A percentile compares a stretch with the other conserved stretches of the same genome.
Conservation (phyloP, 306 rosid genomes). For the Cicer judaicum region DNA sequence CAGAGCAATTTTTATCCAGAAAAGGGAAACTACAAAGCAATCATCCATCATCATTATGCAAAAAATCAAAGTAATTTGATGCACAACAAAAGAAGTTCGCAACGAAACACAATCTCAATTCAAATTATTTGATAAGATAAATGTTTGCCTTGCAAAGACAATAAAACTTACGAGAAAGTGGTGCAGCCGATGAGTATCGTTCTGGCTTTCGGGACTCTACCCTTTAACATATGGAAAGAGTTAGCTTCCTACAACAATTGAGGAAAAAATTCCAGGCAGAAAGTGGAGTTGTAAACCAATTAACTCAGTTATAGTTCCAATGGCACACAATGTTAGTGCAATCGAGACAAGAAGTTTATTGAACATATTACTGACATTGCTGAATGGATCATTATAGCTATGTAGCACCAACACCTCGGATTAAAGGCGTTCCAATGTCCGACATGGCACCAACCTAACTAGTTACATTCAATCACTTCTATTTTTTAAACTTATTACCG, state of each 20-base stretch:
- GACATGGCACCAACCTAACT: too few species aligned
- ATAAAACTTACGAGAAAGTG: conserved; percentile 85
- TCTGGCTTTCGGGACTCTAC: conserved; percentile 97
- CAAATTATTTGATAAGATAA: conserved; percentile 22
- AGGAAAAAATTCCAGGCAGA: conserved; percentile 22
- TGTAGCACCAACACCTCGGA: too few species aligned
- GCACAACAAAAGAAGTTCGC: conserved; percentile 10
- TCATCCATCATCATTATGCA: conserved; percentile 24
- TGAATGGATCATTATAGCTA: neutral
- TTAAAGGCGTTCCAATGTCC: too few species aligned
- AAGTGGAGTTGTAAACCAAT: conserved; percentile 1
- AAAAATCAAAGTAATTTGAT: neutral
- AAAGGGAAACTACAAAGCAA: conserved; percentile 39
- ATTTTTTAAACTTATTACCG: too few species aligned
- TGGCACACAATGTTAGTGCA: conserved; percentile 28
- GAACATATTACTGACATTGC: neutral
- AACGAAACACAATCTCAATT: conserved; percentile 15
- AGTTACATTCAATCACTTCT: too few species aligned
- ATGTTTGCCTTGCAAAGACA: conserved; percentile 28
- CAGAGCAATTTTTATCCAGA: conserved; percentile 34
- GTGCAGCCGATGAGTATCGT: conserved; percentile 97
- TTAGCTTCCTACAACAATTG: conserved; percentile 47
- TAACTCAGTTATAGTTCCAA: neutral
- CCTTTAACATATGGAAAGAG: conserved; percentile 66
- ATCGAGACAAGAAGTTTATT: conserved; percentile 17